Base-by-base conservation (phyloP, 2,329 filamentous ascomycete species). In the Teratosphaeria zuluensis region DNA sequence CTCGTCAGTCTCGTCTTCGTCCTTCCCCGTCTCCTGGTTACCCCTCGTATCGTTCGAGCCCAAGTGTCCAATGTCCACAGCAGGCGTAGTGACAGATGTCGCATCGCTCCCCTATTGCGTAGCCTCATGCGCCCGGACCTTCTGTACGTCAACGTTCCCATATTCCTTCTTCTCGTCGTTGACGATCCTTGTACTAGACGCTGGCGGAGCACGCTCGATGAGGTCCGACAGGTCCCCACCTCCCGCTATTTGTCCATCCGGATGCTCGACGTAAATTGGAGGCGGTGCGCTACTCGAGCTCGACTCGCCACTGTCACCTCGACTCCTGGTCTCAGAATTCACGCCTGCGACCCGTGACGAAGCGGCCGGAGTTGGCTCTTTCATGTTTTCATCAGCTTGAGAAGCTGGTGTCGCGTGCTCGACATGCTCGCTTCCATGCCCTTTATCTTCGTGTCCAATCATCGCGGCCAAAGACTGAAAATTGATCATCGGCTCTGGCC, bases 391-490 rank as follows among this genome's bases (percentile, higher is more conserved):
- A 31, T 65, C 64, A 8, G 61, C 59, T 55, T 59, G 58, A 12
- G 61, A 57, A 5, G 42, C 51, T n/a, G 59, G 59, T 46, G 64
- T 59, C n/a, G 64, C 64, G 54, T 70, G 69, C 59, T 78, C 77
- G 52, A 76, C 73, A 55, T 75, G 72, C 61, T 76, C 71, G 55
- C 71, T 62, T n/a, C 65, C 66, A 42, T 59, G 53, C 8, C 69
- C 69, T 58, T 80, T 78, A 51, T 85, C 82, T 55, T 85, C 81
- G 46, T 81, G 84, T 0, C 86, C 89, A 32, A 96, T 89, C 71
- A 95, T 89, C 62, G 90, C 89, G 1, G 90, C 89, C 24, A 97
- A 76, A 65, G 90, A 96, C 58, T 85, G 81, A 70, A 96, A 96
- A 72, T 96, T 96, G 74, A 95, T 94, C 82, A 96, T 84, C 2